A percentile compares a stretch with the other conserved stretches of the same genome.
Conservation (phyloP, 208 protist genomes). For the Porcisia hertigi region DNA sequence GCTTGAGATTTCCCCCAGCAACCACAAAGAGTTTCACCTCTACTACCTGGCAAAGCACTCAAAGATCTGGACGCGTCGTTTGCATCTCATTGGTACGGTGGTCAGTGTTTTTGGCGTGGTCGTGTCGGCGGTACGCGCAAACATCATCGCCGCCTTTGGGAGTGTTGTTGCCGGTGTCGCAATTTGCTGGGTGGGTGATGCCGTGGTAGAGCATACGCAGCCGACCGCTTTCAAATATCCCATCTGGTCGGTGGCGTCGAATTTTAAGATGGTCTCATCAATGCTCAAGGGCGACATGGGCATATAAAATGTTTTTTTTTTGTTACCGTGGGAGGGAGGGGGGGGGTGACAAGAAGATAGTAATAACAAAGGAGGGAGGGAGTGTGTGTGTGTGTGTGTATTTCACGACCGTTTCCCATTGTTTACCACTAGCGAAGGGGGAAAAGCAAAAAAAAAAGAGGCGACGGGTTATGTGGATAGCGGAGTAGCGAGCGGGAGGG, state of each 20-base stretch:
- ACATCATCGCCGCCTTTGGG: slow-evolving; percentile 16
- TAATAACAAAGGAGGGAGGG: no score
- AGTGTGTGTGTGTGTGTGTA: no score
- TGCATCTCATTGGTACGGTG: slow-evolving; percentile 51
- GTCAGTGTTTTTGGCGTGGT: slow-evolving; percentile 32
- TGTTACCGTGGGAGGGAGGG: background rate
- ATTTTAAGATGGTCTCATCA: slow-evolving; percentile 54
- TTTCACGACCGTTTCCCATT: no score
- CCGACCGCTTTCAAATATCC: slow-evolving; percentile 60
- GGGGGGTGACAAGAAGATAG: background rate
- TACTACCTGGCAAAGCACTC: slow-evolving; percentile 67
- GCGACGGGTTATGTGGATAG: background rate
- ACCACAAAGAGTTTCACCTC: slow-evolving; percentile 64
- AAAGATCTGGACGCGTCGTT: slow-evolving; percentile 45
- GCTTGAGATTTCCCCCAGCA: slow-evolving; percentile 43
- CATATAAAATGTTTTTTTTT: slow-evolving; percentile 21
- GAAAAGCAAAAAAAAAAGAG: background rate
- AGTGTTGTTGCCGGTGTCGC: slow-evolving; percentile 31
- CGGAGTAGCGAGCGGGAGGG: background rate
- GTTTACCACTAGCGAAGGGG: no score
- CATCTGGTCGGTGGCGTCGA: slow-evolving; percentile 48
- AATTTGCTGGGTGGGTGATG: slow-evolving; percentile 49
- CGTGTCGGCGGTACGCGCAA: slow-evolving; percentile 12
- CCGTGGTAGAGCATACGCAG: slow-evolving; percentile 34
- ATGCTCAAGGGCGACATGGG: slow-evolving; percentile 49